phyloP scores from a whole-genome alignment of 2,329 filamentous ascomycete genomes.

The Fusarium siculi region DNA sequence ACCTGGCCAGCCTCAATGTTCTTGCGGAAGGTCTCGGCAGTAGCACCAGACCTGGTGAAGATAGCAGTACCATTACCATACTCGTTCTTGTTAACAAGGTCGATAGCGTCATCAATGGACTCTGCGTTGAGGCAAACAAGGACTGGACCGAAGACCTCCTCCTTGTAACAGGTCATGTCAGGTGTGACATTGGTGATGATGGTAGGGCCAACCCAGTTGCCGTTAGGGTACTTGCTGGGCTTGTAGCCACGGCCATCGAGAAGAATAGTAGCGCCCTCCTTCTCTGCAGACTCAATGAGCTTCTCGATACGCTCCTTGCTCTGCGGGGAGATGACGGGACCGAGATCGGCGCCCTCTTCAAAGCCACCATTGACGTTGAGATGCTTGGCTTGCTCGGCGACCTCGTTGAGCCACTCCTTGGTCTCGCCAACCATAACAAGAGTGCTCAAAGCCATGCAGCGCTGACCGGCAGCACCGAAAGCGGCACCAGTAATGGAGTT shows the following conservation, averaged over 20 bases:
- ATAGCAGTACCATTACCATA: slow-evolving; percentile 89
- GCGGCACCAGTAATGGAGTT: slow-evolving; percentile 87
- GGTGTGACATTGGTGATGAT: slow-evolving; percentile 84
- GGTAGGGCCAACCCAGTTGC: slow-evolving; percentile 86
- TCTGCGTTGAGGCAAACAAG: slow-evolving; percentile 83
- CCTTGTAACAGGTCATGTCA: slow-evolving; percentile 84
- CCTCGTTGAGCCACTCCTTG: slow-evolving; percentile 82
- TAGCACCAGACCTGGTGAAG: slow-evolving; percentile 82
- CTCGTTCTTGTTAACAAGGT: slow-evolving; percentile 85
- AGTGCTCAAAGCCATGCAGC: slow-evolving; percentile 88
- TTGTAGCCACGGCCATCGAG: slow-evolving; percentile 81
- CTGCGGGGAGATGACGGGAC: slow-evolving; percentile 83
- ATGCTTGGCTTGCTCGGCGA: slow-evolving; percentile 78
- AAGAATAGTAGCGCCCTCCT: slow-evolving; percentile 84
- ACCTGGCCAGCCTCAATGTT: slow-evolving; percentile 88
- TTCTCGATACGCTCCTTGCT: slow-evolving; percentile 82
- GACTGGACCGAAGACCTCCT: slow-evolving; percentile 89
- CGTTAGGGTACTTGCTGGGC: slow-evolving; percentile 82
- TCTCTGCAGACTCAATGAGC: slow-evolving; percentile 79
- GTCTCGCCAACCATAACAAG: slow-evolving; percentile 87
- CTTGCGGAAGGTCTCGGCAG: slow-evolving; percentile 80
- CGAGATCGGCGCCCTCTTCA: slow-evolving; percentile 81
- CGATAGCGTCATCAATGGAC: slow-evolving; percentile 82
- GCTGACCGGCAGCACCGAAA: slow-evolving; percentile 85
- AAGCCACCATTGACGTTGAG: slow-evolving; percentile 84